These are phyloP conservation scores for Xeromyces bisporus DNA, from an alignment of 495 filamentous ascomycete genomes.

Conservation along the genomic window DNA sequence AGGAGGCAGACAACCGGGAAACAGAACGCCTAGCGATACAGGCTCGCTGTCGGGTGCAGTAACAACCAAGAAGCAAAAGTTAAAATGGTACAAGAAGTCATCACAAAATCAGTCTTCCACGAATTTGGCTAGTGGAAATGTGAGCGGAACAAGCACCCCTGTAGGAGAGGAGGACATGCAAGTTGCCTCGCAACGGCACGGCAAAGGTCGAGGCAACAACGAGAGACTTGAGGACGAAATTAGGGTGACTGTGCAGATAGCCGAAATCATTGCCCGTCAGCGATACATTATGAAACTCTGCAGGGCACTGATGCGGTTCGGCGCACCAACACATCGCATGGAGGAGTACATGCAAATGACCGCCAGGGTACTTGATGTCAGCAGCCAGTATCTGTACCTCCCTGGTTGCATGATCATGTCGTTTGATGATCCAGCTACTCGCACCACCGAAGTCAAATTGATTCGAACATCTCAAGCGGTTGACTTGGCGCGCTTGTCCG, in stretches of 20 bases:
- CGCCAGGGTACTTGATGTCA: slow-evolving; percentile 70
- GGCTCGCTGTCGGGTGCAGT: slow-evolving; percentile 29
- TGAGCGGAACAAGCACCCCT: slow-evolving; percentile 27
- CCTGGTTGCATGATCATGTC: slow-evolving; percentile 93
- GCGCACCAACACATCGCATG: slow-evolving; percentile 62
- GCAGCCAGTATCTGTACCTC: slow-evolving; percentile 81
- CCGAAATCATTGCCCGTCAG: slow-evolving; percentile 70
- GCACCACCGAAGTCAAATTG: slow-evolving; percentile 85
- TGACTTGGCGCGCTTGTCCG: slow-evolving; percentile 68
- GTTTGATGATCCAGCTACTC: slow-evolving; percentile 77
- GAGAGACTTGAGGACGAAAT: slow-evolving; percentile 44
- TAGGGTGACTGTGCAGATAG: slow-evolving; percentile 75
- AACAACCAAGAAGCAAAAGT: slow-evolving; percentile 38
- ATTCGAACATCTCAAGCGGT: slow-evolving; percentile 63
- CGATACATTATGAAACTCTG: slow-evolving; percentile 78
- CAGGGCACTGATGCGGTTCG: slow-evolving; percentile 70
- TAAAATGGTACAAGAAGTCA: slow-evolving; percentile 51
- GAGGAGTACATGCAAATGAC: slow-evolving; percentile 87
- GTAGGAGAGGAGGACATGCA: slow-evolving; percentile 16
- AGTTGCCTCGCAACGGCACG: slow-evolving; percentile 10
- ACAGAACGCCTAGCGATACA: too few species aligned
- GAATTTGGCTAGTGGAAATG: slow-evolving; percentile 28
- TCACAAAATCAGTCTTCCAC: slow-evolving; percentile 19
- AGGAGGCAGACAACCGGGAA: too few species aligned
- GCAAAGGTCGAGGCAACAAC: slow-evolving; percentile 19